Percentiles rank a stretch among this genome's conserved stretches.
phyloP scores from a whole-genome alignment of 2,329 filamentous ascomycete genomes.

The Fusarium tricinctum region DNA sequence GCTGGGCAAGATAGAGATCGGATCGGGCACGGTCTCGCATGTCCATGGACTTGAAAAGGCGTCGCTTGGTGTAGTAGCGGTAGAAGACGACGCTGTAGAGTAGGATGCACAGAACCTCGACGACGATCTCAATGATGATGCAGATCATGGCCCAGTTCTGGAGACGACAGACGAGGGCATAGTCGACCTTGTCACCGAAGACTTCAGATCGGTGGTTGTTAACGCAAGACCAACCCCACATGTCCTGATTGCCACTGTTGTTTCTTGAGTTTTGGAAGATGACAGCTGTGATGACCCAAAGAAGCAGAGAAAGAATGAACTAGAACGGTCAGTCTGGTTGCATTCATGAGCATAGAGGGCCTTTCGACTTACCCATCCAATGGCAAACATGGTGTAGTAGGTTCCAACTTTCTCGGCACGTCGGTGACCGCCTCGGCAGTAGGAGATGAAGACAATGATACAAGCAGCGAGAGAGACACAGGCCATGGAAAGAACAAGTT shows the following conservation, averaged over 20 bases:
- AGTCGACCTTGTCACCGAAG: slow-evolving; percentile 86
- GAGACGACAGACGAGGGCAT: slow-evolving; percentile 90
- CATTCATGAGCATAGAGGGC: not conserved
- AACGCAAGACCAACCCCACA: slow-evolving; percentile 99
- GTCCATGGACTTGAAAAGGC: slow-evolving; percentile 97
- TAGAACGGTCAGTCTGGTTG: slow-evolving; percentile 33
- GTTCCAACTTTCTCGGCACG: slow-evolving; percentile 93
- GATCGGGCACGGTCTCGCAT: slow-evolving; percentile 92
- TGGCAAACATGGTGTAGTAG: slow-evolving; percentile 95
- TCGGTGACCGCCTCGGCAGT: slow-evolving; percentile 88
- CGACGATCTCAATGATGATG: slow-evolving; percentile 95
- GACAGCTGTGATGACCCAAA: slow-evolving; percentile 91
- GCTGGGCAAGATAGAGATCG: slow-evolving; percentile 92
- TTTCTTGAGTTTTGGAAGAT: slow-evolving; percentile 84
- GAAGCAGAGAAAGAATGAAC: slow-evolving; percentile 91
- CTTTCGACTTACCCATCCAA: slow-evolving; percentile 72
- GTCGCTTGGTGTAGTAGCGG: slow-evolving; percentile 96
- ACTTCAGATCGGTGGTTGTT: slow-evolving; percentile 85
- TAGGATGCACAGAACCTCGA: slow-evolving; percentile 90
- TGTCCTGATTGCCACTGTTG: slow-evolving; percentile 80
- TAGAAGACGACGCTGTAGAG: slow-evolving; percentile 98
- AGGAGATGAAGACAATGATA: slow-evolving; percentile 83
- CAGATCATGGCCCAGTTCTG: slow-evolving; percentile 96
- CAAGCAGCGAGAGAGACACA: slow-evolving; percentile 85
- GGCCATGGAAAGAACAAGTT: slow-evolving; percentile 82